A percentile compares a stretch with the other conserved stretches of the same genome.
Evolutionary conservation across 768 basidiomycete species (phyloP).

Genomic region (Termitomyces sp.): DNA sequence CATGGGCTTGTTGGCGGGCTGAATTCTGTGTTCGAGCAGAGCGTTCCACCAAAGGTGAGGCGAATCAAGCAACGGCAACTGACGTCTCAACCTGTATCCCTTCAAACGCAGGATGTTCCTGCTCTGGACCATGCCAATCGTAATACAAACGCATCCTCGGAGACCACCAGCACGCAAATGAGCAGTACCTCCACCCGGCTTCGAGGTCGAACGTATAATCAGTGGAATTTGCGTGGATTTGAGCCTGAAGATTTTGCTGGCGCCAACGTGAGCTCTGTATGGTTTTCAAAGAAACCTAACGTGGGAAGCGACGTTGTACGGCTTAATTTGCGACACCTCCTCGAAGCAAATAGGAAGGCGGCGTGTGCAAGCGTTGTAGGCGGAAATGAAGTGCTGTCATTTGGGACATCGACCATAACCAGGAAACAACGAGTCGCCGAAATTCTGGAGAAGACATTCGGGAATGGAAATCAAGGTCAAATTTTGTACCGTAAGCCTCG

Average conservation of each 20-base stretch:
- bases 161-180: neutral
- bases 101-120: neutral
- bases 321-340: constrained; percentile 9
- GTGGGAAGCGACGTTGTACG: neutral
- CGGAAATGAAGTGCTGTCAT: neutral
- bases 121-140: neutral
- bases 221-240: neutral
- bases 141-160: neutral
- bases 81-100: neutral
- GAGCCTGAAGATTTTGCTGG: neutral
- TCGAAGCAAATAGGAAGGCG: neutral
- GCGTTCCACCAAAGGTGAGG: neutral
- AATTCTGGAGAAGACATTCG: neutral
- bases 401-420: neutral
- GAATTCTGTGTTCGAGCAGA: neutral
- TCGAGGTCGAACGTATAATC: neutral
- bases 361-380: neutral
- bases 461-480: neutral
- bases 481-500: neutral
- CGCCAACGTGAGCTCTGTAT: neutral
- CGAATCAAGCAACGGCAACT: neutral
- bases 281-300: neutral
- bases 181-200: neutral
- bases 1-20: neutral
- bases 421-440: constrained; percentile 6